Evolutionary conservation across 2,329 filamentous ascomycete genomes (phyloP).

Genomic region (Xylaria sp.): DNA sequence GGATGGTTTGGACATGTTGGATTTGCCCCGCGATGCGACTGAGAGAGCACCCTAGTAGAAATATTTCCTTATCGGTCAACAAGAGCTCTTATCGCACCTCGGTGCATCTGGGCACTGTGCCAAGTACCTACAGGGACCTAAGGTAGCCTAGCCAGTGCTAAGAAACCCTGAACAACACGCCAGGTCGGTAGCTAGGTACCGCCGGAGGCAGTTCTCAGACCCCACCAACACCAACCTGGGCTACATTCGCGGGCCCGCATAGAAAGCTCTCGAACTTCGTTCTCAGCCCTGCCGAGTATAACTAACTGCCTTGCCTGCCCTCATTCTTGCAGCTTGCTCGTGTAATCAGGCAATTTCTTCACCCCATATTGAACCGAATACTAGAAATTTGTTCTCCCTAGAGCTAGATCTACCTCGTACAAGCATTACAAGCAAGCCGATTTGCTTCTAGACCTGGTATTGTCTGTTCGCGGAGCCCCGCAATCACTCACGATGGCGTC

Average conservation of each 20-base stretch:
- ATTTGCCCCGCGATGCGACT: slow-evolving; percentile 31
- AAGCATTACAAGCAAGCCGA: background rate
- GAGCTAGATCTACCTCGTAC: slow-evolving; percentile 5
- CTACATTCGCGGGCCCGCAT: slow-evolving; percentile 30
- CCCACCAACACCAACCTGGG: slow-evolving; percentile 28
- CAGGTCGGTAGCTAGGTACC: slow-evolving; percentile 14
- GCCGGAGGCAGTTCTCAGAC: slow-evolving; percentile 30
- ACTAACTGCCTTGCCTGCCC: slow-evolving; percentile 15
- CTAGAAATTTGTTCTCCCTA: slow-evolving; percentile 4
- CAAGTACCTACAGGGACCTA: background rate
- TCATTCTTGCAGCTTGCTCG: slow-evolving; percentile 11
- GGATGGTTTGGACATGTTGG: background rate
- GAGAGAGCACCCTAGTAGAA: slow-evolving; percentile 21
- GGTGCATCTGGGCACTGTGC: slow-evolving; percentile 7
- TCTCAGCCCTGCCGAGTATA: slow-evolving; percentile 35
- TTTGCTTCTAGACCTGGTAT: background rate
- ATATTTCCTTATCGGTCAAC: slow-evolving; percentile 38
- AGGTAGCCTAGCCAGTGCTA: slow-evolving; percentile 1
- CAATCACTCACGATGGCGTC: slow-evolving; percentile 61
- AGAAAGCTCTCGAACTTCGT: slow-evolving; percentile 44
- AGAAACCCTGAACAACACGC: background rate
- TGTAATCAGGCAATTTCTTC: slow-evolving; percentile 4
- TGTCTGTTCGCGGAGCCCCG: slow-evolving; percentile 13
- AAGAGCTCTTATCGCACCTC: slow-evolving; percentile 36
- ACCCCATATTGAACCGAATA: background rate